Base-by-base conservation (phyloP, 192 early-diverging fungal genomes). In the Paraglomus brasilianum region DNA sequence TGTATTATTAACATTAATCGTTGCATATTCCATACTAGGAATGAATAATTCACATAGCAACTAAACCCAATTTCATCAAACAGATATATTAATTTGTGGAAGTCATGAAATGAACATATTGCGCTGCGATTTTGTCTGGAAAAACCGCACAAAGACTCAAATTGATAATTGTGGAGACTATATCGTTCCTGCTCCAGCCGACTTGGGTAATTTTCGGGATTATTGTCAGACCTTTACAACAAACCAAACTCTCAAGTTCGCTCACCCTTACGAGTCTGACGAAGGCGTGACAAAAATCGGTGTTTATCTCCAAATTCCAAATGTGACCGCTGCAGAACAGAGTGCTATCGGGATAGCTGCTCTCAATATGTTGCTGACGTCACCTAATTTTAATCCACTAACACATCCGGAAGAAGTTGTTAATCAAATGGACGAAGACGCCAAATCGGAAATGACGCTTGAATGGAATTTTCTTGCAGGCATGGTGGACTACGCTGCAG, bases 401-500 rank as follows among this genome's bases (percentile, higher is more conserved):
- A 10, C 8, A 39, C 17, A 59, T 59, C 39, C 56, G 4, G 8
- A 15, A 2, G 5, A 41, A 17, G 56, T n/a, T 39, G 36, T 39
- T 8, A 15, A 36, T 59, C 8, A 59, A 36, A 59, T 59, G 56
- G 56, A 40, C 2, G 41, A 59, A 8, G 56, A 30, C 17, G 17
- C 6, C 41, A 19, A 38, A 5, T 59, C 56, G 8, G 22, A 59
- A 10, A 40, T 59, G 8, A 11, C 9, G 4, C 38, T 59, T 38
- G 36, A 59, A 59, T 39, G 24, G 30, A 39, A 59, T 40, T 59
- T 59, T 59, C 36, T 59, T 41, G 22, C 56, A 17, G 56, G 22
- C 7, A 39, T 59, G 56, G 38, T 17, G 2, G 24, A n/a, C 41
- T 41, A 59, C 41, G 38, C 36, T 59, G 30, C 56, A 39, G 30